phyloP scores from a whole-genome alignment of 768 basidiomycete genomes.

The Lactarius evosmus region DNA sequence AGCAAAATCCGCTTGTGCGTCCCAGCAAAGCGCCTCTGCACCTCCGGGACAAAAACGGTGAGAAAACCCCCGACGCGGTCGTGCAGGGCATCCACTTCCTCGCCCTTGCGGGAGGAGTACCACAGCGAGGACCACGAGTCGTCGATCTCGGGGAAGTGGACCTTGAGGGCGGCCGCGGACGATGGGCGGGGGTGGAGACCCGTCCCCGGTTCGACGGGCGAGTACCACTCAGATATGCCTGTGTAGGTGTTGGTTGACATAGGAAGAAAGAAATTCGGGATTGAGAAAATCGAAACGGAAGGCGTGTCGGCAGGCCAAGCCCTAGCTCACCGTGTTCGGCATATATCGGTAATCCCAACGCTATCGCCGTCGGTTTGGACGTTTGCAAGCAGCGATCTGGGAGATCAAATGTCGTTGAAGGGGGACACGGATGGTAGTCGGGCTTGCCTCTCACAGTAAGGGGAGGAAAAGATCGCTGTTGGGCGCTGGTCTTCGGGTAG shows the following conservation, averaged over 20 bases:
- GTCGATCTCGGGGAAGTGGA: constrained; percentile 61
- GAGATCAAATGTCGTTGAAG: neutral
- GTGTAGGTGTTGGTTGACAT: neutral
- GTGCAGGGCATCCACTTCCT: constrained; percentile 61
- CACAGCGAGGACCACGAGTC: constrained; percentile 57
- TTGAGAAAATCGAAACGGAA: neutral
- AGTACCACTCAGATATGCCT: constrained; percentile 81
- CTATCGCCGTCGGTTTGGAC: constrained; percentile 56
- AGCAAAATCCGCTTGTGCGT: constrained; percentile 55
- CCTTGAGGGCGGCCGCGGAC: constrained; percentile 48
- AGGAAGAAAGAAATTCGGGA: neutral
- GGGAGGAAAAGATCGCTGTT: constrained; percentile 79
- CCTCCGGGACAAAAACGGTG: constrained; percentile 45
- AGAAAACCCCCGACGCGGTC: constrained; percentile 54
- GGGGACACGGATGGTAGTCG: neutral
- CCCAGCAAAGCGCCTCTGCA: constrained; percentile 45
- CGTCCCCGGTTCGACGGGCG: constrained; percentile 59
- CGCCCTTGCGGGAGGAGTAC: constrained; percentile 71
- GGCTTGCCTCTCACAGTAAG: constrained; percentile 57
- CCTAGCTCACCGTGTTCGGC: constrained; percentile 66
- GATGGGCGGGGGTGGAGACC: constrained; percentile 76
- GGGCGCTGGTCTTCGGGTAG: constrained; percentile 66
- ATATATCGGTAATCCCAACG: constrained; percentile 64
- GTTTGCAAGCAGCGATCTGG: constrained; percentile 89
- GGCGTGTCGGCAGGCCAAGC: neutral